Percentiles rank a stretch among this genome's conserved stretches.
These are phyloP conservation scores for Linanthus parryae DNA, from an alignment of 148 eudicot genomes.

Conservation along the genomic window DNA sequence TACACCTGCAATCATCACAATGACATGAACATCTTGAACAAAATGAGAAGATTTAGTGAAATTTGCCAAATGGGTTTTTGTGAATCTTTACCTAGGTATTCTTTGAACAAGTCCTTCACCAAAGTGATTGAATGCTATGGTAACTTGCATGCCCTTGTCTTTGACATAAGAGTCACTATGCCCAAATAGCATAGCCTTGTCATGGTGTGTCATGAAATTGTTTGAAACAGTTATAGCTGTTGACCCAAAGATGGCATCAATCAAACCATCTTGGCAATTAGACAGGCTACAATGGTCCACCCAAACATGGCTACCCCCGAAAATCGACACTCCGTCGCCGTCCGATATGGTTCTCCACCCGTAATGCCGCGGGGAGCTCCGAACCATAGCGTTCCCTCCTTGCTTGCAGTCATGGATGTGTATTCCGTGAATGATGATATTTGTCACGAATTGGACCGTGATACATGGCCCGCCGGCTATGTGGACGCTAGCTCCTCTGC, in stretches of 20 bases:
- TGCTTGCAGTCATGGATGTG: conserved; percentile 28
- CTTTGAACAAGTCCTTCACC: conserved; percentile 76
- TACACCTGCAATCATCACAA: conserved; percentile 29
- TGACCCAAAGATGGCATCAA: conserved; percentile 33
- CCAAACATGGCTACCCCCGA: conserved; percentile 23
- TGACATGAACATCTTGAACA: not conserved
- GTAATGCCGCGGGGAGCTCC: conserved; percentile 22
- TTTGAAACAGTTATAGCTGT: conserved; percentile 31
- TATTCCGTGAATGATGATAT: conserved; percentile 29
- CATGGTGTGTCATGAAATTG: conserved; percentile 35
- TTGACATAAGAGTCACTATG: conserved; percentile 17
- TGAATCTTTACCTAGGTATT: conserved; percentile 59
- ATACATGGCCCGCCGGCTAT: conserved; percentile 28
- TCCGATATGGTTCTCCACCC: conserved; percentile 39
- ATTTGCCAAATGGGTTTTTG: not conserved
- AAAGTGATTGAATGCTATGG: conserved; percentile 40
- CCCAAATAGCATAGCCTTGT: conserved; percentile 34
- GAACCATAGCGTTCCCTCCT: conserved; percentile 12
- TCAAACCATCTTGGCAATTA: conserved; percentile 25
- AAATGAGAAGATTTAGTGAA: not conserved
- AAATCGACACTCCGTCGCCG: conserved; percentile 50
- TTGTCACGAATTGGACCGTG: conserved; percentile 17
- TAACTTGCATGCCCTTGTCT: not conserved
- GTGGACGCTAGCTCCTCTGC: conserved; percentile 31
- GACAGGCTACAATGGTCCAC: conserved; percentile 32